Conservation (phyloP, 257 asterid species). For the Plectranthus barbatus region DNA sequence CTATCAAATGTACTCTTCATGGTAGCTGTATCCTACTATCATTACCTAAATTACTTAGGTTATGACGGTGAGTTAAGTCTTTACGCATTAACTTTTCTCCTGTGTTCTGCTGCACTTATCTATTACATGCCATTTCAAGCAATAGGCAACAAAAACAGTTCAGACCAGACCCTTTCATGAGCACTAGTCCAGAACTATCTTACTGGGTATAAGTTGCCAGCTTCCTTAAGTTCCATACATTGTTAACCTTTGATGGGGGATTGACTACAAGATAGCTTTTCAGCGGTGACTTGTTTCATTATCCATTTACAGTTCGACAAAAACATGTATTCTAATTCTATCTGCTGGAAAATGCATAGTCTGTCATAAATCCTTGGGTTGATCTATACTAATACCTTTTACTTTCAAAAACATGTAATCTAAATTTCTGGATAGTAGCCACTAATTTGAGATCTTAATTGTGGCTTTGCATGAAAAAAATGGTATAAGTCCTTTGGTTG, state of each 20-base stretch:
- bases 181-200: neutral
- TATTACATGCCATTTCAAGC: neutral
- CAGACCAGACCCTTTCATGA: neutral
- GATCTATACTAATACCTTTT: too few species aligned
- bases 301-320: too few species aligned
- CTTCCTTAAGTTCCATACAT: neutral
- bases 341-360: too few species aligned
- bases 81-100: constrained; percentile 1
- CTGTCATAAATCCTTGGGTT: too few species aligned
- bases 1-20: constrained; percentile 92
- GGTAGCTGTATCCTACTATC: constrained; percentile 89
- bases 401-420: too few species aligned
- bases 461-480: too few species aligned
- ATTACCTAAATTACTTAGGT: constrained; percentile 90
- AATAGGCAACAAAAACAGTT: constrained; percentile 4
- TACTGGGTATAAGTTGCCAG: neutral
- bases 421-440: too few species aligned
- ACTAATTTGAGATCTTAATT: too few species aligned
- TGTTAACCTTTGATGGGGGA: neutral
- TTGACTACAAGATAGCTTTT: too few species aligned
- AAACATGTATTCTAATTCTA: too few species aligned
- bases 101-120: neutral
- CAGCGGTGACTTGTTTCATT: too few species aligned
- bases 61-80: constrained; percentile 69
- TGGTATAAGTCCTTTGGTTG: too few species aligned